Base-by-base conservation (phyloP, 495 filamentous ascomycete species). In the Penicillium coffeae region DNA sequence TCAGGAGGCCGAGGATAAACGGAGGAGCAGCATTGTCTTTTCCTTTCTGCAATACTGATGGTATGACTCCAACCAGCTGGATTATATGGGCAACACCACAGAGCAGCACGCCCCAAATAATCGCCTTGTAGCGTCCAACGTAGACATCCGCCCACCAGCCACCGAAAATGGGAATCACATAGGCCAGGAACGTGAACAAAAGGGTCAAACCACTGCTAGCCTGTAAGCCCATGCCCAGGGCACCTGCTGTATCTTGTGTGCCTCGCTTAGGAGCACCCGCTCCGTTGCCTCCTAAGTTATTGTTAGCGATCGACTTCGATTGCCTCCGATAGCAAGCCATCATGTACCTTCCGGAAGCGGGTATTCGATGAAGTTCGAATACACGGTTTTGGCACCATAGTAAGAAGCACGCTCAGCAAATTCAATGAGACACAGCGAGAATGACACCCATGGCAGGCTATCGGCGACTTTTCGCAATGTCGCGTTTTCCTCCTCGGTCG, bases 31-130 rank as follows among this genome's bases (percentile, higher is more conserved):
- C 66, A 30, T 72, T 68, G 0, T 53, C 12, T 20, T 32, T 38
- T 16, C 82, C 82, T 40, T 59, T 69, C 13, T 76, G 70, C n/a
- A 88, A 69, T 2, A 85, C 72, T 7, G 68, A 56, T 39, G 80
- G 82, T 12, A 83, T 66, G 9, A 81, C 83, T n/a, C 79, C 78
- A 44, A 72, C 65, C 36, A 86, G 66, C 60, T 85, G 77, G 44
- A 88, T 72, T 25, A 85, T 63, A 58, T 87, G 83, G n/a, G 82
- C 82, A 43, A 84, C 33, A 56, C 84, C 77, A 48, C 81, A 86
- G n/a, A 88, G 73, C 0, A 55, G 33, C 0, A 86, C 77, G 60
- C 85, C 85, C 52, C 78, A 73, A 58, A 74, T 71, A 50, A 88
- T 85, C 2, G 66, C 63, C 37, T 59, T 62, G 52, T 64, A 72